Evolutionary conservation across 257 asterid species (phyloP).

Genomic region (Gardenia jasminoides): DNA sequence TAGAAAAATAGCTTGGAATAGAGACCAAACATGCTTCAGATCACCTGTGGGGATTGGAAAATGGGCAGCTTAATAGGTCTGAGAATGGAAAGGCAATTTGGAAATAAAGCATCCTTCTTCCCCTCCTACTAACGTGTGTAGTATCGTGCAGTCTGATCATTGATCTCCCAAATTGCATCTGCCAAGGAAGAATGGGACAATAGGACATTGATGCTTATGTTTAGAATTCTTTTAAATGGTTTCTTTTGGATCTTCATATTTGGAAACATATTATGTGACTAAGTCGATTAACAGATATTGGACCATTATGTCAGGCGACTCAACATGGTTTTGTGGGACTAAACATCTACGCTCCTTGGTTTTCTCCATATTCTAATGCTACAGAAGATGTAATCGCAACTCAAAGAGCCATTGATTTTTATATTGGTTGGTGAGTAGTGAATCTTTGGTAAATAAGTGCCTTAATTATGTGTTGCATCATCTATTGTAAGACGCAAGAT

Average conservation of each 20-base stretch:
- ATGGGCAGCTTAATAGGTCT: no score
- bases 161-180: no score
- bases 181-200: no score
- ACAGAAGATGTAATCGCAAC: not conserved
- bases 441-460: not conserved
- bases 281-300: not conserved
- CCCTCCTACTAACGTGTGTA: no score
- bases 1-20: no score
- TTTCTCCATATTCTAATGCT: not conserved
- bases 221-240: no score
- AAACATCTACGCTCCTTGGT: not conserved
- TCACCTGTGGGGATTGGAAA: no score
- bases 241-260: not conserved
- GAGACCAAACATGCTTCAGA: no score
- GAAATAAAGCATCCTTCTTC: no score
- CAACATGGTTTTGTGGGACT: slow-evolving; percentile 1
- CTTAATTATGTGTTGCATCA: not conserved
- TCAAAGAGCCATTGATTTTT: slow-evolving; percentile 1
- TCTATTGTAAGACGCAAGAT: not conserved
- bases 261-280: not conserved
- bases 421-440: not conserved
- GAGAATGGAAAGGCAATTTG: no score
- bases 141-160: no score
- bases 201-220: no score
- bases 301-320: not conserved